Evolutionary conservation across 225 moss, liverwort and hornwort genomes (phyloP).

Genomic region (Lunularia cruciata): DNA sequence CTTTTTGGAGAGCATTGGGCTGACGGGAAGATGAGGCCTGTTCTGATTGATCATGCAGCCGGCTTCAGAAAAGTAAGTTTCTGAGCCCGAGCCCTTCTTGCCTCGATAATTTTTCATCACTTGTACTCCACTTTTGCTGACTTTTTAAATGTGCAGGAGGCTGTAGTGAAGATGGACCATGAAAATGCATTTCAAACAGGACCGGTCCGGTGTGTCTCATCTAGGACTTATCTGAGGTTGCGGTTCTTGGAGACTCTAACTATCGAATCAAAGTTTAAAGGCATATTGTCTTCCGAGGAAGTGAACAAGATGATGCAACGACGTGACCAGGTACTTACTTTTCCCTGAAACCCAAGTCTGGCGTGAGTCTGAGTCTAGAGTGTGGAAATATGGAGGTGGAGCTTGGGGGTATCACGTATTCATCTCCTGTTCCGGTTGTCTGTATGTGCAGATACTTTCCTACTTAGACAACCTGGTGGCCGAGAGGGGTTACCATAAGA

Average conservation of each 20-base stretch:
- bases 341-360: neutral
- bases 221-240: conserved; percentile 38
- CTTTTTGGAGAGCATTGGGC: conserved; percentile 41
- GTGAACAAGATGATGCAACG: conserved; percentile 39
- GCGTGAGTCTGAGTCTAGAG: too few species aligned
- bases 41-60: conserved; percentile 40
- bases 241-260: conserved; percentile 32
- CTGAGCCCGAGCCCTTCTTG: neutral
- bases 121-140: neutral
- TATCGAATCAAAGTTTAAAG: conserved; percentile 29
- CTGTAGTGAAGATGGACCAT: conserved; percentile 35
- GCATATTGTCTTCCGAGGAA: conserved; percentile 31
- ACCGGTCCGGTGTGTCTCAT: conserved; percentile 32
- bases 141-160: conserved; percentile 23
- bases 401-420: neutral
- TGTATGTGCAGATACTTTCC: conserved; percentile 26
- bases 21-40: conserved; percentile 32
- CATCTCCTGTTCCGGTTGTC: neutral
- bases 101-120: neutral
- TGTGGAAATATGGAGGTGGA: too few species aligned
- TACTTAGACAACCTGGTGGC: conserved; percentile 35
- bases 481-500: conserved; percentile 38
- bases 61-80: conserved; percentile 32
- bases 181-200: conserved; percentile 43
- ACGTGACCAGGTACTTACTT: conserved; percentile 27